Evolutionary conservation across 2,329 filamentous ascomycete genomes (phyloP), one percentile per base, ranked within the genome.

Genomic region (Exophiala bonariae): DNA sequence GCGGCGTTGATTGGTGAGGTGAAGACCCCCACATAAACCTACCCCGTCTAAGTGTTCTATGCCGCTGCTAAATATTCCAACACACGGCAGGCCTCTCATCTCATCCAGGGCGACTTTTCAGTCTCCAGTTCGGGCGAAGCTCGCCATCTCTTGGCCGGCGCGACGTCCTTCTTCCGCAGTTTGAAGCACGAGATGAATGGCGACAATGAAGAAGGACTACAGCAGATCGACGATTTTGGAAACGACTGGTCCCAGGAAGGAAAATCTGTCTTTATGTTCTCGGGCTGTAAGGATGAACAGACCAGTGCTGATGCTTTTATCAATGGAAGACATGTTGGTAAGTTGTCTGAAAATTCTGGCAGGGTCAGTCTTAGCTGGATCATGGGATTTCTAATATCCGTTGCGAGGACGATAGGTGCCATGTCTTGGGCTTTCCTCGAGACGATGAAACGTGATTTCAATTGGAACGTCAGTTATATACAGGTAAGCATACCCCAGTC

Each of bases 231-330:
- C 36, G 71, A 78, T 38, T 72, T 72, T 52, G 68, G 63, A 30
- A 66, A 72, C 11, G 71, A 76, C 53, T 76, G 71, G 60, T 64
- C 62, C 1, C 63, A 62, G 42, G 74, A 77, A 56, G 61, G 65
- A 19, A 75, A 74, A 56, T 67, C 69, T 50, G 74, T 76, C 1
- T 75, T 69, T 4, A 78, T 78, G 75, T 76, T 76, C 43, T 66
- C 61, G 26, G 75, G 75, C 2, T 78, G 75, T 49, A 64, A 67
- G 39, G 75, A 78, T 56, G 73, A 77, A 38, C 74, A 78, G 59
- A 78, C 75, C 1, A 70, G 65, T 41, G 75, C 75, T 14, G 73
- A 76, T 63, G 72, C 73, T 10, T 64, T 59, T 14, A 77, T 77
- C 31, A 58, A 63, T 10, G 74, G 74, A 0, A 60, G 64, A 37